Base-by-base conservation (phyloP, 1,284 basidiomycete species). In the Cutaneotrichosporon daszewskae region DNA sequence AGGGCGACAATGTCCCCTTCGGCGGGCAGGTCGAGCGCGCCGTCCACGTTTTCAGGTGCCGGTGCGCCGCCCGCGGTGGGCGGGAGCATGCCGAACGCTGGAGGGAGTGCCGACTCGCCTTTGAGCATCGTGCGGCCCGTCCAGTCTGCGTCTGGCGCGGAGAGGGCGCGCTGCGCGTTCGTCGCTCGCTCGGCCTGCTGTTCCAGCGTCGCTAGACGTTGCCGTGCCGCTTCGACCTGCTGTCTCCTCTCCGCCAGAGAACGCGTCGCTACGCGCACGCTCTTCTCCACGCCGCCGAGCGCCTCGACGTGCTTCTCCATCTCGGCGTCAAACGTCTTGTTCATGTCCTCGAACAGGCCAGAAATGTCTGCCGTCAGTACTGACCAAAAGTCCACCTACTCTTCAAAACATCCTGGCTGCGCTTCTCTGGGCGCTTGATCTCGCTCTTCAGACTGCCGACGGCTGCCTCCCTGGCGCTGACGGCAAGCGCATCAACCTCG, bases 201-300 rank as follows among this genome's bases (percentile, higher is more conserved):
- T 54, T 92, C 89, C 10, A 89, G 76, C 60, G 87, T 83, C 10
- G 75, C 77, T 42, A 84, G 82, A 34, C 79, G 78, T 1, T 72
- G 61, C 59, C 89, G 85, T 78, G 84, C 84, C 5, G 75, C 64
- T 48, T 83, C 79, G 25, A 92, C 83, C 55, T 88, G 83, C 55
- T 84, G 84, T 29, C 94, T 81, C 59, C 91, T 84, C 46, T 90
- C 85, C 0, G 91, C 84, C 7, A 99, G 79, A 53, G 91, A 84
- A 45, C 87, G 82, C 1, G 92, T 97, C 1, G 90, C 87, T 4
- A 84, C 82, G 36, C 87, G 85, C 9, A 98, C 79, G 58, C 91
- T 85, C 6, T 81, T 81, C 67, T 91, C 88, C 12, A 85, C 87
- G 5, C 84, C 80, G 48, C 88, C 85, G 23, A 97, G 79, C 12